phyloP scores from a whole-genome alignment of 1,284 basidiomycete species.

The Microbotryum saponariae region DNA sequence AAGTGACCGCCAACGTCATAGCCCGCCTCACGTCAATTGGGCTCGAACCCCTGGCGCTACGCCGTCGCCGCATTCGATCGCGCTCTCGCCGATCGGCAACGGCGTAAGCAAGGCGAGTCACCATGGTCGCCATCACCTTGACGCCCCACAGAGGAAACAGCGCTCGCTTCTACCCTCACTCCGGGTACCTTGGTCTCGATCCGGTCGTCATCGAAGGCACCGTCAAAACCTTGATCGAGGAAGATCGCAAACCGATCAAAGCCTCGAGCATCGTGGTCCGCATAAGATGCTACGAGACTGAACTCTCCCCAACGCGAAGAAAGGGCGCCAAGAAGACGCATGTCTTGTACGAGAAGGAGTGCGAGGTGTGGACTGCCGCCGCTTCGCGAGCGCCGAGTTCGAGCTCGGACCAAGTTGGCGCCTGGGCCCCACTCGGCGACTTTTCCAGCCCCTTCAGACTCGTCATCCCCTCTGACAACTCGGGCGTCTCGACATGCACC shows the following conservation, averaged over 20 bases:
- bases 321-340: slow-evolving; percentile 51
- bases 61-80: too few species aligned
- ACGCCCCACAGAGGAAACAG: slow-evolving; percentile 49
- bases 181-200: slow-evolving; percentile 68
- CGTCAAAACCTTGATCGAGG: slow-evolving; percentile 60
- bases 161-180: slow-evolving; percentile 62
- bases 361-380: slow-evolving; percentile 35
- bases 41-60: too few species aligned
- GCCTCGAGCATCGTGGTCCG: slow-evolving; percentile 58
- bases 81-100: neutral
- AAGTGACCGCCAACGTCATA: too few species aligned
- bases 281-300: slow-evolving; percentile 68
- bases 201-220: slow-evolving; percentile 68
- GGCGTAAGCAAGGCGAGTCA: neutral
- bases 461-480: slow-evolving; percentile 52
- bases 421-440: slow-evolving; percentile 43
- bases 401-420: neutral
- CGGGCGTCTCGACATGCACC: slow-evolving; percentile 60
- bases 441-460: slow-evolving; percentile 62
- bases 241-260: slow-evolving; percentile 55
- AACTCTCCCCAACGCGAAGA: slow-evolving; percentile 54
- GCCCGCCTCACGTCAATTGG: too few species aligned
- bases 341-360: slow-evolving; percentile 57
- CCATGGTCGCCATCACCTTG: slow-evolving; percentile 36
- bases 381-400: too few species aligned